These are phyloP conservation scores for Pseudogymnoascus sp. DNA, from an alignment of 2,329 filamentous ascomycete genomes.

Conservation along the genomic window DNA sequence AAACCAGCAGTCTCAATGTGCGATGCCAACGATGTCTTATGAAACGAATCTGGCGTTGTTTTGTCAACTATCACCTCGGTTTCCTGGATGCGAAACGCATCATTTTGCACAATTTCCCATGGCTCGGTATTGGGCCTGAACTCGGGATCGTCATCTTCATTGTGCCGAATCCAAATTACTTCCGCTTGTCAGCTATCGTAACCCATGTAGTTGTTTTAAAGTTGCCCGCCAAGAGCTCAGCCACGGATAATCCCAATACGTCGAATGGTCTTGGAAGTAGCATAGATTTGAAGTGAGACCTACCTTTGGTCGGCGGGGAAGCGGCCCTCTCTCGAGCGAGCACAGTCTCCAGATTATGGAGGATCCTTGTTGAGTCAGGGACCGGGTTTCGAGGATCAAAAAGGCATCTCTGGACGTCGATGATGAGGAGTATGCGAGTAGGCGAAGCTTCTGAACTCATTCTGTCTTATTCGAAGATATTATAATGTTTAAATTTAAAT, in stretches of 20 bases:
- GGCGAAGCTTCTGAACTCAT: not conserved
- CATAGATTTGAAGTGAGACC: not conserved
- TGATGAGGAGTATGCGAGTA: not conserved
- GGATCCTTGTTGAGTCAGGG: not conserved
- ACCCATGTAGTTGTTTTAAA: not conserved
- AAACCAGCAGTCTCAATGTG: not conserved
- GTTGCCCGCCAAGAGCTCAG: not conserved
- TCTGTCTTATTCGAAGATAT: not conserved
- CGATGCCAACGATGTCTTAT: not conserved
- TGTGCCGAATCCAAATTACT: conserved; percentile 4
- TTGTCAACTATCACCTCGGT: not conserved
- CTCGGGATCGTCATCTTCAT: not conserved
- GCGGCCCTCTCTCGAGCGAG: conserved; percentile 1
- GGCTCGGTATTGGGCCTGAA: not conserved
- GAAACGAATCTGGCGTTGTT: not conserved
- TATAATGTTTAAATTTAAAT: not conserved
- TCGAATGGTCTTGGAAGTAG: not conserved
- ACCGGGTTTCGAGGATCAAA: not conserved
- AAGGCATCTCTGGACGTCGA: not conserved
- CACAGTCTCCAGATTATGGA: not conserved
- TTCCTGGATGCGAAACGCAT: not conserved
- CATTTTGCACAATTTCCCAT: not conserved
- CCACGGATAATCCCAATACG: not conserved
- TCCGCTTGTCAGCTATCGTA: not conserved
- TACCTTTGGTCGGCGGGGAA: not conserved